Evolutionary conservation across 108 stramenopile genomes (phyloP).

Genomic region (Cyclotella distinguenda): DNA sequence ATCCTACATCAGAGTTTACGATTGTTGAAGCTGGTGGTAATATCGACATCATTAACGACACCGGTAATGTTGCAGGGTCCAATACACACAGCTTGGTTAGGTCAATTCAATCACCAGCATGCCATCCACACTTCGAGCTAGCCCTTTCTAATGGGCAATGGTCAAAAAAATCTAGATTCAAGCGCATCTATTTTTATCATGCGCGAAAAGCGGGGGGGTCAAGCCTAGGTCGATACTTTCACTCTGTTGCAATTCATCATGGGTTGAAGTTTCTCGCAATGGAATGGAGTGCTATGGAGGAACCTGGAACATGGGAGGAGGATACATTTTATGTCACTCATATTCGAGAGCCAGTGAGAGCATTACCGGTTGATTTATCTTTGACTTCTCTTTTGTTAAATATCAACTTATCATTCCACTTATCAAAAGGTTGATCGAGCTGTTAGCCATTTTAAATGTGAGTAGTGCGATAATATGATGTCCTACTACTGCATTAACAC

Average conservation of each 20-base stretch:
- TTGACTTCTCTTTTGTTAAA: background rate
- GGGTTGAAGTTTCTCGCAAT: constrained; percentile 7
- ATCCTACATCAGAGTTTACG: too few species aligned
- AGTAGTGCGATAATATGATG: background rate
- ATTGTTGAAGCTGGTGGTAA: too few species aligned
- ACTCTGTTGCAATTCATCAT: constrained; percentile 15
- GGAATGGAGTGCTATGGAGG: constrained; percentile 17
- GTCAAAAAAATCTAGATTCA: constrained; percentile 13
- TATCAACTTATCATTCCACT: too few species aligned
- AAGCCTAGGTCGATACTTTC: constrained; percentile 14
- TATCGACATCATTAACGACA: too few species aligned
- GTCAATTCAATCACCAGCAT: constrained; percentile 18
- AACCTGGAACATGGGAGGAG: constrained; percentile 12
- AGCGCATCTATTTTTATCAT: constrained; percentile 23
- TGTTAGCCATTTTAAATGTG: constrained; percentile 28
- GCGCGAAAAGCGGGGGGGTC: constrained; percentile 27
- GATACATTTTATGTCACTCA: constrained; percentile 29
- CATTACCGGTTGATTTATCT: background rate
- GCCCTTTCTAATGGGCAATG: constrained; percentile 4
- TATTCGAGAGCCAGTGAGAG: constrained; percentile 20
- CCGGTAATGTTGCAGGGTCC: too few species aligned
- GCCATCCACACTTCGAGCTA: constrained; percentile 11
- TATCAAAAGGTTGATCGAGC: constrained; percentile 9
- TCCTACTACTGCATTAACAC: too few species aligned
- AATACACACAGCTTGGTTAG: too few species aligned